Evolutionary conservation across 495 filamentous ascomycete genomes (phyloP), one percentile per base, ranked within the genome.

Genomic region (Tuber borchii): DNA sequence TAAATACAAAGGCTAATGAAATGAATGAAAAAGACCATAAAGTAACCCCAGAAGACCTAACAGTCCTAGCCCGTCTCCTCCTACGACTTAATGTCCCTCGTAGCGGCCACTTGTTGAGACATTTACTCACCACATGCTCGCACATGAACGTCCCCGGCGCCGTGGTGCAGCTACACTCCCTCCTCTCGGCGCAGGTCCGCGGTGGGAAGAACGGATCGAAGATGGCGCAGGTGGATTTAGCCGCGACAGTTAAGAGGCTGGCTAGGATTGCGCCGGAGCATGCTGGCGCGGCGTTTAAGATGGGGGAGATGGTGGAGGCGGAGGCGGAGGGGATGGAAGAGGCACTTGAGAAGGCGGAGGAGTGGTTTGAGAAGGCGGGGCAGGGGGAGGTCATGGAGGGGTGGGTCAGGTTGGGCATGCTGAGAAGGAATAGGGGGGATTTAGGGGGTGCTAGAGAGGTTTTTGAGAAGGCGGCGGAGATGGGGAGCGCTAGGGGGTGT

Each of bases 281-380:
- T 76, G 86, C 88, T 6, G 89, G 89, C 78, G 89, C 88, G 79
- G 80, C 93, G 71, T 88, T 89, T 31, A 88, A 88, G 82, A 86
- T 92, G 76, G 77, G 93, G 51, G 88, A 90, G 83, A 85, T 92
- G 73, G 85, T 91, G 69, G 88, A 87, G 82, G 88, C 90, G 81
- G 85, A 89, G 91, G 72, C 34, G 34, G 34, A 37, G 89, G 89
- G 10, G 90, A n/a, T n/a, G n/a, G n/a, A n/a, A n/a, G n/a, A n/a
- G n/a, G n/a, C n/a, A 88, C 84, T 89, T 92, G 79, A 87, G 74
- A 91, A 92, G 84, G 91, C 91, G 83, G 89, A 88, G 85, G 87
- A 90, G 84, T 84, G 86, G 80, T 93, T 92, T 85, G 86, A 90
- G 76, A 90, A 87, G 78, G 91, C 92, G 84, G 84, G 85, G 56